Evolutionary conservation across 1,284 basidiomycete genomes (phyloP), one percentile per base, ranked within the genome.

Genomic region (Ganoderma meredithae): DNA sequence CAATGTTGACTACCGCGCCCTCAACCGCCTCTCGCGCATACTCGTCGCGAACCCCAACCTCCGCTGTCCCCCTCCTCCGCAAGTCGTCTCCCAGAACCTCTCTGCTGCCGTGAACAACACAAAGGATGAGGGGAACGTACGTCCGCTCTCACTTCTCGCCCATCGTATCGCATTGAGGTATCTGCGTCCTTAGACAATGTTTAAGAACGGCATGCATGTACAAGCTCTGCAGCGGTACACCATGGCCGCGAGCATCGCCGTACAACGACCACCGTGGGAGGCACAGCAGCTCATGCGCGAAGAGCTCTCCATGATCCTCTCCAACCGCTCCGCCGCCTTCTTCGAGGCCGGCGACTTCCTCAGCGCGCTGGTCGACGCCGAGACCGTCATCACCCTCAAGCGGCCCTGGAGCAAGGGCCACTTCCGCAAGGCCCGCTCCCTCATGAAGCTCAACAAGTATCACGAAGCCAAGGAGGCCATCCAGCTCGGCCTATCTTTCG

Each of bases 361-460:
- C 65, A 89, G 90, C 60, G 95, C 97, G 1, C 82, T 98, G 8
- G 92, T 92, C 27, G 97, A 99, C 77, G 96, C 97, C 0, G 96
- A 99, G 70, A 90, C 91, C 1, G 96, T 98, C 73, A 92, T 97
- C 56, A 82, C 89, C 72, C 82, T 98, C 65, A 94, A 95, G 78
- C 86, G 91, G 67, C 90, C 90, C 36, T 99, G 97, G 97, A 90
- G 92, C 74, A 99, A 99, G 79, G 97, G 96, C 0, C 95, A 99
- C 79, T 98, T 97, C 84, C 85, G 97, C 72, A 97, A 92, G 74
- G 95, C 93, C 3, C 94, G 93, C 78, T 96, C 97, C 0, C 83
- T 99, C 58, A 83, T 93, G 5, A 95, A 89, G n/a, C 82, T 99
- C 66, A 84, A 86, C 15, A 83, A 85, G 60, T 82, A 88, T 64